Percentiles rank a stretch among this genome's conserved stretches.
Conservation (phyloP, 441 rosid species). For the Euphorbia neoarborescens region DNA sequence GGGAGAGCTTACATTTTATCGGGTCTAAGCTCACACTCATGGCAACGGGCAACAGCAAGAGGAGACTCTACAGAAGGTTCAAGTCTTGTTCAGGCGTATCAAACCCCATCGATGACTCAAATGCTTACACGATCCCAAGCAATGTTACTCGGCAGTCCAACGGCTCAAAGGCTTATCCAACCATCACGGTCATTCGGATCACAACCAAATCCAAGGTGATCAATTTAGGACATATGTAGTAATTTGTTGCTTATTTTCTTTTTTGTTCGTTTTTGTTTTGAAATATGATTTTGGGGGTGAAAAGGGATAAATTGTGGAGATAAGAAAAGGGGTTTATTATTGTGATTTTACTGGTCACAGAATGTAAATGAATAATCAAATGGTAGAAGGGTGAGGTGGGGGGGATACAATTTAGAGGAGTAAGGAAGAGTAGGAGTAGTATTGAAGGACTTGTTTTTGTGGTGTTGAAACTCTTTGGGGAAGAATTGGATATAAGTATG, state of each 20-base stretch:
- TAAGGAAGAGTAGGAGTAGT: constrained; percentile 25
- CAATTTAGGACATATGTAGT: neutral
- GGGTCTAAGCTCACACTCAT: constrained; percentile 97
- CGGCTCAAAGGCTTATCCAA: constrained; percentile 60
- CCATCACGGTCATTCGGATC: constrained; percentile 48
- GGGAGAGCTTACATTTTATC: constrained; percentile 97
- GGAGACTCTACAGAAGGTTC: constrained; percentile 86
- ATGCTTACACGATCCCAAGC: constrained; percentile 88
- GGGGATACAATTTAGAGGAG: constrained; percentile 30
- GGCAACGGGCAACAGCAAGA: constrained; percentile 99
- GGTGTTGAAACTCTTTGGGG: constrained; percentile 27
- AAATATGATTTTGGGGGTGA: constrained; percentile 23
- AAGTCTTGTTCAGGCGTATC: constrained; percentile 75
- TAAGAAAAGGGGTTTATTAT: constrained; percentile 15
- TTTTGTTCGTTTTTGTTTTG: constrained; percentile 15
- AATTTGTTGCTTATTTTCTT: constrained; percentile 10
- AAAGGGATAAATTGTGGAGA: constrained; percentile 22
- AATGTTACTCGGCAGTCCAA: constrained; percentile 50
- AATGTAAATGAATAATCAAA: constrained; percentile 48
- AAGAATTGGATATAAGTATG: constrained; percentile 31
- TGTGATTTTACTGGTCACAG: constrained; percentile 25
- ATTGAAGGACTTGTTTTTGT: constrained; percentile 22
- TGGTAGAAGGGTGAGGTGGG: too few relatives aligned
- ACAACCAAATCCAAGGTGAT: constrained; percentile 72
- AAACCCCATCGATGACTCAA: constrained; percentile 89